These are phyloP conservation scores for Dendrostoma leiphaemia DNA, from an alignment of 2,329 filamentous ascomycete species.

Conservation along the genomic window DNA sequence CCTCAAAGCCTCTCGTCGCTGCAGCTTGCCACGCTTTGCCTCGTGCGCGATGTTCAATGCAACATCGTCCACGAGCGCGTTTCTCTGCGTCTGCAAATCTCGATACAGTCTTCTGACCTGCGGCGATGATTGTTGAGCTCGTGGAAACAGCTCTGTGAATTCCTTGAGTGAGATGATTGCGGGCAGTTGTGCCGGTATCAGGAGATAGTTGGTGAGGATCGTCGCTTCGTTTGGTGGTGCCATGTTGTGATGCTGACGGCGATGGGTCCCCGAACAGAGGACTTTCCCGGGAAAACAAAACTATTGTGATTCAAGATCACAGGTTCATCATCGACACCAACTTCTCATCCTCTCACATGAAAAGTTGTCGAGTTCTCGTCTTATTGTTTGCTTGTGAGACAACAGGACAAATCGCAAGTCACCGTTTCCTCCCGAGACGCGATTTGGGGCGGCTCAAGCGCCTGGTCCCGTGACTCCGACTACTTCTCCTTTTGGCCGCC, in stretches of 20 bases:
- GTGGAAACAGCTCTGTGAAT: slow-evolving; percentile 76
- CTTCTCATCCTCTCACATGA: too few species aligned
- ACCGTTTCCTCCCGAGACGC: slow-evolving; percentile 11
- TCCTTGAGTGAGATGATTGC: slow-evolving; percentile 70
- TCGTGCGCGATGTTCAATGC: slow-evolving; percentile 65
- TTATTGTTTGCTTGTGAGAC: background rate
- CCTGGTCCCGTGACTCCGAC: slow-evolving; percentile 18
- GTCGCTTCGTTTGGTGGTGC: slow-evolving; percentile 70
- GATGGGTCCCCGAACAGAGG: too few species aligned
- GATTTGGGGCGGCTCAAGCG: slow-evolving; percentile 7
- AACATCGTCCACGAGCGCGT: slow-evolving; percentile 66
- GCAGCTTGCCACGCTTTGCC: slow-evolving; percentile 55
- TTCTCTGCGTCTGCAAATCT: slow-evolving; percentile 74
- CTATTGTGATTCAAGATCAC: background rate
- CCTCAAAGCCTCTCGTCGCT: slow-evolving; percentile 56
- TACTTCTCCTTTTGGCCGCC: background rate
- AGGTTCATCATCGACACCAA: background rate
- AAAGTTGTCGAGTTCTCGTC: background rate
- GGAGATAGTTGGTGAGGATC: slow-evolving; percentile 75
- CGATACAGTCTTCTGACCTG: slow-evolving; percentile 72
- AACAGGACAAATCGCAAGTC: background rate
- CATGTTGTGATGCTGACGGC: too few species aligned
- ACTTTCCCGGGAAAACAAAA: too few species aligned
- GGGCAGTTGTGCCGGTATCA: slow-evolving; percentile 72
- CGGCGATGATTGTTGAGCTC: slow-evolving; percentile 60